Evolutionary conservation across 106 monocot species (phyloP).

Genomic region (Dioscorea zingiberensis): DNA sequence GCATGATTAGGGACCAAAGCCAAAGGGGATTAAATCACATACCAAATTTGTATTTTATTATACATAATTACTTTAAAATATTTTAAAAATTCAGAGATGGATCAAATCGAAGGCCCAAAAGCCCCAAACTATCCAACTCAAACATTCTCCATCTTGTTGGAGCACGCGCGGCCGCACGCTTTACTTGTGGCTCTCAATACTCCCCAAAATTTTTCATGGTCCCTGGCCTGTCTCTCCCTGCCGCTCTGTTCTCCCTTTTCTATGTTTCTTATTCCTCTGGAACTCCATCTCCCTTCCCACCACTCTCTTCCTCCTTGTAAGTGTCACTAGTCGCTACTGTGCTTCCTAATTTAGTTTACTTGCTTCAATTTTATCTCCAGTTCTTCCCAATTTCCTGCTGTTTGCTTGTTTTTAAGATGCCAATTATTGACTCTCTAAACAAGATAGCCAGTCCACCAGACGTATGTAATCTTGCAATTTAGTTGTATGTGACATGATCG

Average conservation of each 20-base stretch:
- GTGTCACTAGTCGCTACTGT: background rate
- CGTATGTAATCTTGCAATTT: no score
- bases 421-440: no score
- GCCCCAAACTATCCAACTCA: background rate
- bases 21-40: no score
- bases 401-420: background rate
- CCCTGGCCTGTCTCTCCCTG: background rate
- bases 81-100: no score
- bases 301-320: background rate
- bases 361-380: background rate
- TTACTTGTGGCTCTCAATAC: constrained; percentile 5
- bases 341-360: background rate
- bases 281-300: background rate
- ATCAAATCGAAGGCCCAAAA: no score
- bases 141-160: constrained; percentile 6
- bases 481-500: no score
- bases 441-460: no score
- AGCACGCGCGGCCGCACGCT: constrained; percentile 7
- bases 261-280: background rate
- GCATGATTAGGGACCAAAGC: no score
- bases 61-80: no score
- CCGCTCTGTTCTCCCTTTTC: background rate
- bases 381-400: background rate
- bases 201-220: background rate
- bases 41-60: no score